A percentile compares a stretch with the other conserved stretches of the same genome.
Conservation (phyloP, 331 rosid genomes). For the Quercus lobata region DNA sequence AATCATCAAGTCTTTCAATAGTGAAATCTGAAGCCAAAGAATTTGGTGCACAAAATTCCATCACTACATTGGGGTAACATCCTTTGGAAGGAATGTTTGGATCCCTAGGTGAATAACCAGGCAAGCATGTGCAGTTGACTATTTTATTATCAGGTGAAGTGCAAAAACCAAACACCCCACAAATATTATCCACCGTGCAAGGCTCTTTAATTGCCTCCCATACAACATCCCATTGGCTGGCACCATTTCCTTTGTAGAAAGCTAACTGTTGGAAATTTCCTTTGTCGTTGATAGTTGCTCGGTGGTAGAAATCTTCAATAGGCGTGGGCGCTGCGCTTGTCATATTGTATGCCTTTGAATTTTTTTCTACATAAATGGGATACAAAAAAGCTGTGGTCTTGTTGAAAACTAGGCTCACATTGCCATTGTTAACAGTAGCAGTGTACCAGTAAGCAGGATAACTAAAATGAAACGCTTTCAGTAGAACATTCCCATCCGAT, state of each 20-base stretch:
- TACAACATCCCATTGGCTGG: slow-evolving; percentile 1
- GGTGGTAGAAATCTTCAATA: slow-evolving; percentile 16
- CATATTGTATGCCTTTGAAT: neutral
- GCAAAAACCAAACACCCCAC: slow-evolving; percentile 36
- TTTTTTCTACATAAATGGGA: neutral
- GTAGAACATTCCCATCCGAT: slow-evolving; percentile 16
- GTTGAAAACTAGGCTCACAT: slow-evolving; percentile 16
- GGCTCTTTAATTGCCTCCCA: slow-evolving; percentile 21
- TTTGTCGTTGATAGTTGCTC: slow-evolving; percentile 12
- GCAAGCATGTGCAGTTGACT: slow-evolving; percentile 18
- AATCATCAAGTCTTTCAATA: neutral
- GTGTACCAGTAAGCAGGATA: slow-evolving; percentile 10
- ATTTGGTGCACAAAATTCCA: slow-evolving; percentile 26
- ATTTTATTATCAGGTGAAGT: slow-evolving; percentile 5
- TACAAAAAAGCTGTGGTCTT: slow-evolving; percentile 1
- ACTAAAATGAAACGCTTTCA: slow-evolving; percentile 1
- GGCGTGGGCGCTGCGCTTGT: neutral
- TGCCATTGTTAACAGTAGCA: neutral
- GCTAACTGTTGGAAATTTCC: slow-evolving; percentile 25
- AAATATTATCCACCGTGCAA: slow-evolving; percentile 20
- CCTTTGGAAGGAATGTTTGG: slow-evolving; percentile 30
- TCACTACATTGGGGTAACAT: slow-evolving; percentile 13
- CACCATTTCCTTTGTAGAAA: neutral
- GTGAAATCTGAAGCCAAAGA: slow-evolving; percentile 15
- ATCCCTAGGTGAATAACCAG: slow-evolving; percentile 23